A percentile compares a stretch with the other conserved stretches of the same genome.
Evolutionary conservation across 495 filamentous ascomycete species (phyloP).

Genomic region (Daldinia concentrica): DNA sequence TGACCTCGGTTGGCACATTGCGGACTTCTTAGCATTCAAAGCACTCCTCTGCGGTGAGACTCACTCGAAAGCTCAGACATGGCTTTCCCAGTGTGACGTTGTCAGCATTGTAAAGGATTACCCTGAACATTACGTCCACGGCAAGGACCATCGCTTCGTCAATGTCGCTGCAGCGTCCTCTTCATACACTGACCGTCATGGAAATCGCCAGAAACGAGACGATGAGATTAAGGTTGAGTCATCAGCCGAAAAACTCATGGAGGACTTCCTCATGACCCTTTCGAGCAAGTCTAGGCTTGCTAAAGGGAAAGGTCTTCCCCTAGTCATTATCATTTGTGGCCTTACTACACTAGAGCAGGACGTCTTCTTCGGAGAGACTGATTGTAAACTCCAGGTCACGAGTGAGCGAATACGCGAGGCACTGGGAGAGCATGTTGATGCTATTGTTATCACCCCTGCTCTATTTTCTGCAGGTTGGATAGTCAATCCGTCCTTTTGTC

Average conservation of each 20-base stretch:
- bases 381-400: constrained; percentile 18
- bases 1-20: constrained; percentile 51
- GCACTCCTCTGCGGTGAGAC: constrained; percentile 45
- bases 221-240: constrained; percentile 39
- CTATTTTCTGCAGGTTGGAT: constrained; percentile 46
- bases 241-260: constrained; percentile 22
- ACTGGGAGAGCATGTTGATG: constrained; percentile 36
- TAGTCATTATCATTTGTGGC: constrained; percentile 50
- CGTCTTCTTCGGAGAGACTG: constrained; percentile 43
- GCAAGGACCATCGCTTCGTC: constrained; percentile 22
- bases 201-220: constrained; percentile 14
- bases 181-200: neutral
- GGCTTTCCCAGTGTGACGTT: constrained; percentile 45
- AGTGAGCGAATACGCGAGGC: constrained; percentile 36
- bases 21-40: constrained; percentile 52
- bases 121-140: constrained; percentile 32
- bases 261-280: constrained; percentile 32
- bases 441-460: constrained; percentile 37
- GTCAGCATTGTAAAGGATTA: constrained; percentile 17
- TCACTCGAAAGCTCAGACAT: constrained; percentile 40
- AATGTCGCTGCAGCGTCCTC: constrained; percentile 10
- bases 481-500: constrained; percentile 36
- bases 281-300: constrained; percentile 31
- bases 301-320: constrained; percentile 10
- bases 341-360: constrained; percentile 50